Percentiles rank a stretch among this genome's conserved stretches.
Evolutionary conservation across 1,284 basidiomycete species (phyloP).

Genomic region (Anthracocystis setariae): DNA sequence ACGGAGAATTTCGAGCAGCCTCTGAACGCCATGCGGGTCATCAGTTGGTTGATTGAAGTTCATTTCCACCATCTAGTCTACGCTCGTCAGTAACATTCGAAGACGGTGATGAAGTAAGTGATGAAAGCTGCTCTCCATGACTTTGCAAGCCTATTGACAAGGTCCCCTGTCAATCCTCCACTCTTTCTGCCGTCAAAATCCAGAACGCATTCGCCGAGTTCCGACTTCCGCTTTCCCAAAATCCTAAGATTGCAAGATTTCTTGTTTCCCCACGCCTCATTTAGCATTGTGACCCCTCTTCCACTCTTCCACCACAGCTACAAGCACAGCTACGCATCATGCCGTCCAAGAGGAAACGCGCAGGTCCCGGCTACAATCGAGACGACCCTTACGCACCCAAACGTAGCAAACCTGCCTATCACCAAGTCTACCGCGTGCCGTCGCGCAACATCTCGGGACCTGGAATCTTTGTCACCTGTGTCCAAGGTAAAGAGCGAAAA

Average conservation of each 20-base stretch:
- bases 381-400: conserved; percentile 20
- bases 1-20: conserved; percentile 33
- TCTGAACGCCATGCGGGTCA: conserved; percentile 47
- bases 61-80: conserved; percentile 7
- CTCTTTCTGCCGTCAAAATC: conserved; percentile 1
- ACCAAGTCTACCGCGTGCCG: conserved; percentile 32
- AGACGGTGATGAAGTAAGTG: neutral
- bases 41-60: conserved; percentile 16
- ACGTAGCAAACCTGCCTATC: conserved; percentile 28
- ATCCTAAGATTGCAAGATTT: neutral
- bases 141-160: too few relatives aligned
- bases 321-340: conserved; percentile 3
- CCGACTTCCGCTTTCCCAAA: conserved; percentile 13
- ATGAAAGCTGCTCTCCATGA: too few relatives aligned
- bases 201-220: conserved; percentile 2
- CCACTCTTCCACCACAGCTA: neutral
- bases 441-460: conserved; percentile 46
- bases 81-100: too few relatives aligned
- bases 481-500: conserved; percentile 59
- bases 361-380: conserved; percentile 37
- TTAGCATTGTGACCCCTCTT: too few relatives aligned
- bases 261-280: too few relatives aligned
- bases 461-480: conserved; percentile 60
- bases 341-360: conserved; percentile 47
- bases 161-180: neutral